Conservation (phyloP, 2,329 filamentous ascomycete genomes). For the Fusarium sp. region DNA sequence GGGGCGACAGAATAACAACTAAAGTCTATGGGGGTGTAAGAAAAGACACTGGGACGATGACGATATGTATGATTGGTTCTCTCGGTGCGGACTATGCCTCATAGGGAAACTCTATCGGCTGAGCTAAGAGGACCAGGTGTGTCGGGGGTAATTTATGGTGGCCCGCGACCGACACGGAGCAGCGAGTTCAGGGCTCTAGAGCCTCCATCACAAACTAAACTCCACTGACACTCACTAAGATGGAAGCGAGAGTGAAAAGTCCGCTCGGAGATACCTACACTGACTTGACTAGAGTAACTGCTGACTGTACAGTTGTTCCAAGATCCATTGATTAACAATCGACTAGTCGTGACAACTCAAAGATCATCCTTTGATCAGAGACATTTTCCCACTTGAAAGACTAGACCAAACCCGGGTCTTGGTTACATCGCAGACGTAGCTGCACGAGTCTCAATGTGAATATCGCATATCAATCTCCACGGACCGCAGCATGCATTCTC, state of each 20-base stretch:
- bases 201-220: not conserved
- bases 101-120: not conserved
- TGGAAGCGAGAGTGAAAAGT: slow-evolving; percentile 9
- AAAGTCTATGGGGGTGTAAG: not conserved
- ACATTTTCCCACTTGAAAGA: not conserved
- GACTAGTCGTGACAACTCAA: not conserved
- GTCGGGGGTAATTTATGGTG: slow-evolving; percentile 9
- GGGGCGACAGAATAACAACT: slow-evolving; percentile 34
- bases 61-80: slow-evolving; percentile 16
- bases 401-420: not conserved
- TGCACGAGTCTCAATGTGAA: slow-evolving; percentile 13
- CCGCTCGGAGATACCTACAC: slow-evolving; percentile 12
- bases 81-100: not conserved
- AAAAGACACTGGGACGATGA: slow-evolving; percentile 4
- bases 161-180: slow-evolving; percentile 6
- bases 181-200: not conserved
- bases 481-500: not conserved
- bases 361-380: not conserved
- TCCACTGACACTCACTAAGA: slow-evolving; percentile 2
- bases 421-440: slow-evolving; percentile 9
- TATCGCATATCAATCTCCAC: not conserved
- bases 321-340: not conserved
- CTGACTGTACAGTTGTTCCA: slow-evolving; percentile 2
- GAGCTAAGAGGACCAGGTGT: slow-evolving; percentile 6
- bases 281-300: not conserved